A percentile compares a stretch with the other conserved stretches of the same genome.
Conservation (phyloP, 139 green algal species). For the Micromonas commoda region DNA sequence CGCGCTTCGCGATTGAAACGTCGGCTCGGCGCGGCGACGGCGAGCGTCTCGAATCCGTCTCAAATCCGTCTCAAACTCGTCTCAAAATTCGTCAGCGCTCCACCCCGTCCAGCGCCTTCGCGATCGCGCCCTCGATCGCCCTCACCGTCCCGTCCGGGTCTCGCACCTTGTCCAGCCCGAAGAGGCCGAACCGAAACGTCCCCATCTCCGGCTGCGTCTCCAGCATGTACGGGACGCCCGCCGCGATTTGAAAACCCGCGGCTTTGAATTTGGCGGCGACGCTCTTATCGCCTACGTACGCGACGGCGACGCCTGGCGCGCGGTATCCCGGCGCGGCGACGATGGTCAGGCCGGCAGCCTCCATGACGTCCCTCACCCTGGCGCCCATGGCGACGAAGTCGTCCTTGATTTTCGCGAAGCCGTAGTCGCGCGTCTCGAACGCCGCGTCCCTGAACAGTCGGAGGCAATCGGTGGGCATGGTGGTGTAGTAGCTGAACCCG, state of each 20-base stretch:
- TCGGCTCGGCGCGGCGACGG: too few relatives aligned
- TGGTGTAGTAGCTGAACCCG: slow-evolving; percentile 31
- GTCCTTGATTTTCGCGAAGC: slow-evolving; percentile 23
- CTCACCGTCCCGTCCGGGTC: not conserved
- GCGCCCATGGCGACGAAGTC: slow-evolving; percentile 7
- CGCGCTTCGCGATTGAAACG: too few relatives aligned
- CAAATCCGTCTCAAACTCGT: too few relatives aligned
- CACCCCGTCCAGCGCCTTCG: not conserved
- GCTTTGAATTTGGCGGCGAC: not conserved
- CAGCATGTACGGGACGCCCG: slow-evolving; percentile 19
- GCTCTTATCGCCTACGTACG: not conserved
- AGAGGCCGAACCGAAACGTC: slow-evolving; percentile 6
- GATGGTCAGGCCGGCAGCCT: slow-evolving; percentile 7
- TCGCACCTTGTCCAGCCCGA: slow-evolving; percentile 6
- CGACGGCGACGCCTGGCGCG: slow-evolving; percentile 13
- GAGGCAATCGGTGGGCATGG: slow-evolving; percentile 31
- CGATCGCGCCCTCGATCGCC: not conserved
- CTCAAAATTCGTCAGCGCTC: too few relatives aligned
- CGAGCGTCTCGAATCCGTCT: too few relatives aligned
- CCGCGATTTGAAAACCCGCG: slow-evolving; percentile 3
- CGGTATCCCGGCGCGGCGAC: slow-evolving; percentile 2
- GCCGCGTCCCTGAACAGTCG: slow-evolving; percentile 25
- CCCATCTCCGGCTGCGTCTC: not conserved
- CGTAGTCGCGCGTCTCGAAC: slow-evolving; percentile 21
- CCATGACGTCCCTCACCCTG: slow-evolving; percentile 13